These are phyloP conservation scores for Hortaea sp. DNA, from an alignment of 2,329 filamentous ascomycete genomes.

Conservation along the genomic window DNA sequence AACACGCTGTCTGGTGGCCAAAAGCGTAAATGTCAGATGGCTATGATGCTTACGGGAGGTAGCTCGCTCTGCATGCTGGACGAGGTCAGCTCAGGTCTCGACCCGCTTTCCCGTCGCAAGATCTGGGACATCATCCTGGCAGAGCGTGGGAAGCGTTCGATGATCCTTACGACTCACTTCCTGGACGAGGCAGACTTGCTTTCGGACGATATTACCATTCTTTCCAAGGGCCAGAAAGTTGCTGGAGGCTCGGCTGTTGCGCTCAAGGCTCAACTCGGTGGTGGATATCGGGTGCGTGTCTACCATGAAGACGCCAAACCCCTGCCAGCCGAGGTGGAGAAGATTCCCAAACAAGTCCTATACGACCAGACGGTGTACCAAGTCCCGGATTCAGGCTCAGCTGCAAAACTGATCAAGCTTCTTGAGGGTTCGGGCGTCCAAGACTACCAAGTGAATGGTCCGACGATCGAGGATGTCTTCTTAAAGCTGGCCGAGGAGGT, in stretches of 20 bases:
- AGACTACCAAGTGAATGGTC: slow-evolving; percentile 78
- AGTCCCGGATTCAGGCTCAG: slow-evolving; percentile 57
- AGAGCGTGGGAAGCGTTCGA: slow-evolving; percentile 70
- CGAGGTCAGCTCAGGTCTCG: slow-evolving; percentile 80
- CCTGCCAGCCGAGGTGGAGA: slow-evolving; percentile 17
- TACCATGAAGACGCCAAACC: slow-evolving; percentile 41
- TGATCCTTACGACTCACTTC: slow-evolving; percentile 86
- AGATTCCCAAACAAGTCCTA: slow-evolving; percentile 34
- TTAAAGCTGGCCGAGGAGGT: slow-evolving; percentile 76
- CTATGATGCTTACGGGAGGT: slow-evolving; percentile 90
- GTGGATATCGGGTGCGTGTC: slow-evolving; percentile 74
- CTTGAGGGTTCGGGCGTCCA: slow-evolving; percentile 58
- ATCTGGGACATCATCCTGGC: slow-evolving; percentile 89
- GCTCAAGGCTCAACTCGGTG: slow-evolving; percentile 71
- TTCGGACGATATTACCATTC: slow-evolving; percentile 77
- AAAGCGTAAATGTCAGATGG: slow-evolving; percentile 83
- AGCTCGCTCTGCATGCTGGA: slow-evolving; percentile 83
- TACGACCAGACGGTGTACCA: slow-evolving; percentile 67
- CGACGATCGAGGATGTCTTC: slow-evolving; percentile 89
- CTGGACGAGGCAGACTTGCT: slow-evolving; percentile 86
- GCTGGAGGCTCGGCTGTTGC: slow-evolving; percentile 77
- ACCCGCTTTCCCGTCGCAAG: slow-evolving; percentile 76
- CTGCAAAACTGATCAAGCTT: slow-evolving; percentile 58
- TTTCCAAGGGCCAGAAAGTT: slow-evolving; percentile 74
- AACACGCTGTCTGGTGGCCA: slow-evolving; percentile 82